A percentile compares a stretch with the other conserved stretches of the same genome.
phyloP scores from a whole-genome alignment of 2,329 filamentous ascomycete species.

The Penicillium paneum region DNA sequence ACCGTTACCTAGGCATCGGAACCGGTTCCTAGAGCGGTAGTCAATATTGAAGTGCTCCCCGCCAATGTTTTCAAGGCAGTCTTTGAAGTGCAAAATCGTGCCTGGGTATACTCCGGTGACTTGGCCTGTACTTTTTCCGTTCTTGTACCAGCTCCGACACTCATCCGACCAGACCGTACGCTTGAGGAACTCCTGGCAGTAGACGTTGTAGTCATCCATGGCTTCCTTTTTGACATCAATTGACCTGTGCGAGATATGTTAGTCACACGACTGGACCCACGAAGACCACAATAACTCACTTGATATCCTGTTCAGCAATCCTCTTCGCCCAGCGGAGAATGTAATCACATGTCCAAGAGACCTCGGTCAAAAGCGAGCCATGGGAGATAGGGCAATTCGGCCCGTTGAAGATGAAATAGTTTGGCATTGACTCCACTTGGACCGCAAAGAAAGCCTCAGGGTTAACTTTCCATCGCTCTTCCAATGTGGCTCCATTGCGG shows the following conservation, averaged over 20 bases:
- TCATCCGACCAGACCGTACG: constrained; percentile 29
- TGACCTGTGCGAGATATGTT: constrained; percentile 8
- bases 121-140: constrained; percentile 14
- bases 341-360: constrained; percentile 7
- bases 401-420: constrained; percentile 35
- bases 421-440: constrained; percentile 26
- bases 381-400: constrained; percentile 29
- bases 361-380: constrained; percentile 22
- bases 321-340: constrained; percentile 27
- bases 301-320: constrained; percentile 34
- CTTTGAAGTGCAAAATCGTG: neutral
- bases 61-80: constrained; percentile 15
- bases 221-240: constrained; percentile 27
- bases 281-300: constrained; percentile 14
- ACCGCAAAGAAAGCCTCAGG: constrained; percentile 28
- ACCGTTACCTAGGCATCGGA: constrained; percentile 20
- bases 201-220: constrained; percentile 35
- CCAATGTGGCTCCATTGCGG: constrained; percentile 23
- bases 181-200: constrained; percentile 33
- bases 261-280: neutral
- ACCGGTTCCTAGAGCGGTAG: constrained; percentile 18
- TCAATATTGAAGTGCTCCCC: constrained; percentile 23
- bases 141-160: constrained; percentile 33
- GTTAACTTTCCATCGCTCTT: constrained; percentile 25
- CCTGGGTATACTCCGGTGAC: neutral